Base-by-base conservation (phyloP, 1,284 basidiomycete species). In the Golubevia pallescens region DNA sequence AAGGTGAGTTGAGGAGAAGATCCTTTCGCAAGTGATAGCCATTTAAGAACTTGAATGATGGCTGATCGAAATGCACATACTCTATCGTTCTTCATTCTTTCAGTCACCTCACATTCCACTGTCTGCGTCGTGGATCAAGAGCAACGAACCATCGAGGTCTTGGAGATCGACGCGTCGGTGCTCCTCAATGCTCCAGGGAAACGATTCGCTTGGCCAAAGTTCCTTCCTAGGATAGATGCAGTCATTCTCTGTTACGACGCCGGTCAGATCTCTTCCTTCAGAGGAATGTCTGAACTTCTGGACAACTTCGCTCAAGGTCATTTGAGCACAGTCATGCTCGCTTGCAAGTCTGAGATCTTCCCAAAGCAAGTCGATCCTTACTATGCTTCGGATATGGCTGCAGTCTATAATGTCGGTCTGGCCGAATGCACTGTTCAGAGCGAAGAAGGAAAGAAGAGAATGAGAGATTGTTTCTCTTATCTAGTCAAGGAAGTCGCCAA, bases 231-330 rank as follows among this genome's bases (percentile, higher is more conserved):
- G 53, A 76, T 81, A 61, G 79, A 81, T 54, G 79, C 77, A 3
- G 77, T 78, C 58, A 76, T 79, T 52, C 74, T 81, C 14, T 81
- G 79, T 70, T 81, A 81, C 61, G 77, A 81, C 28, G 79, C 79
- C 10, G 66, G 78, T 24, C 67, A 77, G 61, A 69, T 80, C 32
- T 61, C 70, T 20, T 77, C 75, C 16, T 80, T 79, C 62, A 73
- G 75, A 7, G 78, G 79, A 66, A 80, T 81, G 77, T 76, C 77
- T 14, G 77, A 78, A 48, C 66, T 81, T 48, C 75, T 81, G 60
- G 77, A 81, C 34, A 76, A 78, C 57, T 81, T 81, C 58, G 68
- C 73, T 13, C 66, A 73, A 1, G 67, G 68, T 54, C 65, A 71
- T 51, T 65, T 81, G 19, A 74, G 75, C 68, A 81, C 74, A 23